Evolutionary conservation across 2,329 filamentous ascomycete species (phyloP).

Genomic region (Cladosporium austrohemisphaericum): DNA sequence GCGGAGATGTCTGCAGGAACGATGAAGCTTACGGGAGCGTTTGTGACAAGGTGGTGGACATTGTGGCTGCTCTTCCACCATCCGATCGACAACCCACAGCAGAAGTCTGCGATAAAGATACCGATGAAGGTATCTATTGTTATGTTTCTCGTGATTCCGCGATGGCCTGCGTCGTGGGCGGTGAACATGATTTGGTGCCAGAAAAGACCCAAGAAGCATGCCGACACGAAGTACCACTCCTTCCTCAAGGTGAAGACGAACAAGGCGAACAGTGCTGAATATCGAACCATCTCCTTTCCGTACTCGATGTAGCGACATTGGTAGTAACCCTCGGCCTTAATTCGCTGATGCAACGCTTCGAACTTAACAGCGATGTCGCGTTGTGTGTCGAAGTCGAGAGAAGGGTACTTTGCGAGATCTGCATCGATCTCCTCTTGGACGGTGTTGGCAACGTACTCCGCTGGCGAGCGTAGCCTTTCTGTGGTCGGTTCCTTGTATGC

Average conservation of each 20-base stretch:
- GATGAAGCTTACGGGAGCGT: slow-evolving; percentile 52
- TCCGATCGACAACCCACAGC: slow-evolving; percentile 62
- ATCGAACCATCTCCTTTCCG: slow-evolving; percentile 56
- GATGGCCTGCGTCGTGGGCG: slow-evolving; percentile 62
- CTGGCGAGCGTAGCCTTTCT: slow-evolving; percentile 18
- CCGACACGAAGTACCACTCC: slow-evolving; percentile 57
- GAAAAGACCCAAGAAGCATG: slow-evolving; percentile 58
- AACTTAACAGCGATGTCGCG: slow-evolving; percentile 55
- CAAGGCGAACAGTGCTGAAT: slow-evolving; percentile 47
- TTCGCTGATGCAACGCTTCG: slow-evolving; percentile 51
- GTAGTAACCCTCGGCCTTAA: slow-evolving; percentile 57
- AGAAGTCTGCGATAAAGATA: slow-evolving; percentile 61
- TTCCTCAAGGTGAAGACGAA: slow-evolving; percentile 48
- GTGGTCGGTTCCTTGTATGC: not conserved
- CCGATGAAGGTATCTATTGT: slow-evolving; percentile 57
- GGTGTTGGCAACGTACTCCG: slow-evolving; percentile 32
- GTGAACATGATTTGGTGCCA: slow-evolving; percentile 69
- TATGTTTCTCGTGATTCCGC: slow-evolving; percentile 60
- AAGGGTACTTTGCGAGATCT: slow-evolving; percentile 44
- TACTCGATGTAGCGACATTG: slow-evolving; percentile 58
- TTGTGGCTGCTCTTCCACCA: slow-evolving; percentile 69
- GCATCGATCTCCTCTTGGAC: slow-evolving; percentile 38
- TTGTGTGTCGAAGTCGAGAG: slow-evolving; percentile 54
- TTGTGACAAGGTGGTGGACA: slow-evolving; percentile 64
- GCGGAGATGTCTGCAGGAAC: no score